phyloP scores from a whole-genome alignment of 441 rosid genomes.

The Raphanus hybrid region DNA sequence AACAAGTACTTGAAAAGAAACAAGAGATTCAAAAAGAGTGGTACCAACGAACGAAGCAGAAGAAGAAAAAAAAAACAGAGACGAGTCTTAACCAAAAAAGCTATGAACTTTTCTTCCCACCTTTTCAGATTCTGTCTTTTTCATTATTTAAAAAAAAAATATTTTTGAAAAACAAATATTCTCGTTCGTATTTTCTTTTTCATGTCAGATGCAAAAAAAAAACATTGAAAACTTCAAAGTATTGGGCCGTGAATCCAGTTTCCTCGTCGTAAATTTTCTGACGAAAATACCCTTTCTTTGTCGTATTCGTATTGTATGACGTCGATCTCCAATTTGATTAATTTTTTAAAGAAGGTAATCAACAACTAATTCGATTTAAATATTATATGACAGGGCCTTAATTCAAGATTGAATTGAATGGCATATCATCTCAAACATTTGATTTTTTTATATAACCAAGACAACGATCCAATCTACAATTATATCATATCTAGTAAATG shows the following conservation, averaged over 20 bases:
- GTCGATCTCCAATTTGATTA: conserved; percentile 5
- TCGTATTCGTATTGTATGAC: conserved; percentile 3
- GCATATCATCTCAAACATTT: conserved; percentile 11
- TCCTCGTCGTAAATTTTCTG: background rate
- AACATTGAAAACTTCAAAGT: conserved; percentile 35
- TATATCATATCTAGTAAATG: background rate
- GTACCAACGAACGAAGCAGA: background rate
- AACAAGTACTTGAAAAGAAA: background rate
- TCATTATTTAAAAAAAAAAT: background rate
- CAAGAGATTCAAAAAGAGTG: conserved; percentile 25
- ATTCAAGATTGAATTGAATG: background rate
- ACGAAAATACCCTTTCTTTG: conserved; percentile 17
- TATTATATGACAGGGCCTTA: background rate
- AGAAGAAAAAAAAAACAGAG: conserved; percentile 20
- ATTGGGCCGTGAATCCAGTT: conserved; percentile 14
- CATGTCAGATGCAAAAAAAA: background rate
- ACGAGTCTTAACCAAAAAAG: conserved; percentile 9
- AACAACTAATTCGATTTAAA: conserved; percentile 2
- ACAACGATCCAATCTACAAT: conserved; percentile 3
- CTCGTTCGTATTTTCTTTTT: conserved; percentile 13
- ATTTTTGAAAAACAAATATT: background rate
- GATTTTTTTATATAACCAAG: background rate
- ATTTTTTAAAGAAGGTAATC: background rate
- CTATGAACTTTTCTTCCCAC: conserved; percentile 22
- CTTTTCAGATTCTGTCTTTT: conserved; percentile 40